Conservation (phyloP, 148 eudicot species). For the Persicaria tinctoria region DNA sequence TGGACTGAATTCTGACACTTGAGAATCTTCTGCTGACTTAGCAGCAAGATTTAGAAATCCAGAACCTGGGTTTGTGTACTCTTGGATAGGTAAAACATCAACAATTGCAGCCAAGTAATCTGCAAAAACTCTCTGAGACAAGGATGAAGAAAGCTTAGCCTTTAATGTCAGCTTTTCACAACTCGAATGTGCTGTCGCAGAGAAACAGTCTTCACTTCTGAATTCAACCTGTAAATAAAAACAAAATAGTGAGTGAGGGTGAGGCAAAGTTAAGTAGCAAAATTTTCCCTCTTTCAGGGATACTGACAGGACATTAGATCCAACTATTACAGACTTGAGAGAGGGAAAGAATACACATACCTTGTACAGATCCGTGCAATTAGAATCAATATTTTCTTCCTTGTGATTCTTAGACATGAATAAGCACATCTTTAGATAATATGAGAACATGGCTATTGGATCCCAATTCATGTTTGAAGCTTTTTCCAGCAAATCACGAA, state of each 20-base stretch:
- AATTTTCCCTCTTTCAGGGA: not conserved
- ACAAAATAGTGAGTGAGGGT: not conserved
- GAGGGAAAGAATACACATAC: conserved; percentile 21
- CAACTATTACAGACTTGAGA: not conserved
- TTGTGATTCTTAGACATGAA: conserved; percentile 27
- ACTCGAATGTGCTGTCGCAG: conserved; percentile 34
- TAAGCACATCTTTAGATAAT: conserved; percentile 44
- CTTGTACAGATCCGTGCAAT: conserved; percentile 65
- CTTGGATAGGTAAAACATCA: conserved; percentile 58
- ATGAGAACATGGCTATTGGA: conserved; percentile 57
- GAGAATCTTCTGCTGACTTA: conserved; percentile 45
- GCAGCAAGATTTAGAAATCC: conserved; percentile 66
- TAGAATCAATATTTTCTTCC: conserved; percentile 24
- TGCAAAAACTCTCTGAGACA: conserved; percentile 52
- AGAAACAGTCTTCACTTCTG: conserved; percentile 42
- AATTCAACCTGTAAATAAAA: conserved; percentile 46
- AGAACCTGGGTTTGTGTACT: conserved; percentile 53
- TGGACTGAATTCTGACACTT: conserved; percentile 56
- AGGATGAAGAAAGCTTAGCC: conserved; percentile 48
- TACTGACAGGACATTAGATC: not conserved
- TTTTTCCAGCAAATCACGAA: conserved; percentile 45
- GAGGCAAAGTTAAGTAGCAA: not conserved
- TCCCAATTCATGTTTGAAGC: conserved; percentile 50
- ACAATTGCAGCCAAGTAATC: conserved; percentile 48
- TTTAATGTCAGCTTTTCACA: conserved; percentile 49